Percentiles rank a stretch among this genome's conserved stretches.
These are phyloP conservation scores for Lyophyllum decastes DNA, from an alignment of 768 basidiomycete genomes.

Conservation along the genomic window DNA sequence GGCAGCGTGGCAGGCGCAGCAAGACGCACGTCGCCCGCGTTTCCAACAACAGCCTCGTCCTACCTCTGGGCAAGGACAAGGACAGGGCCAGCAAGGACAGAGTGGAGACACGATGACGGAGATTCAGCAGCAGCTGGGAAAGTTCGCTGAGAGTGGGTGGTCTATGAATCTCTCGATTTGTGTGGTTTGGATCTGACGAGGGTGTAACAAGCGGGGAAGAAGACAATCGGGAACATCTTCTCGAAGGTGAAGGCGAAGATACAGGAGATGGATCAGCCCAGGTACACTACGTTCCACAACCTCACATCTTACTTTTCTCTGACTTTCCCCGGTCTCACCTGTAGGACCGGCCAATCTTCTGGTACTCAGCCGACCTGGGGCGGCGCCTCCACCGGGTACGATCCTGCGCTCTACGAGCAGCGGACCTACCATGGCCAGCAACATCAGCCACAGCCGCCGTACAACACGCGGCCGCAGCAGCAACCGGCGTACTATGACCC, in stretches of 20 bases:
- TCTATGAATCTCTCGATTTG: not conserved
- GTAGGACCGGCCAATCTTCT: conserved; percentile 3
- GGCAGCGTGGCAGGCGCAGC: conserved; percentile 33
- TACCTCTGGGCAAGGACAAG: conserved; percentile 5
- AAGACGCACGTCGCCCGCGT: conserved; percentile 15
- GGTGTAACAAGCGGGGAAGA: conserved; percentile 70
- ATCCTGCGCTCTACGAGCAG: conserved; percentile 14
- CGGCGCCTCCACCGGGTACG: conserved; percentile 2
- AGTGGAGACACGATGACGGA: conserved; percentile 58
- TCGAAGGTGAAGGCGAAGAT: conserved; percentile 84
- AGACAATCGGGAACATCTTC: conserved; percentile 70
- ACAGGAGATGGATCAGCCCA: conserved; percentile 71
- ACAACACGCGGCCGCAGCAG: conserved; percentile 16
- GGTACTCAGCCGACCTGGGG: conserved; percentile 14
- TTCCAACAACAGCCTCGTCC: conserved; percentile 10
- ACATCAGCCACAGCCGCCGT: conserved; percentile 2
- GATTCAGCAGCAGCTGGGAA: conserved; percentile 72
- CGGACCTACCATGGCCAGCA: conserved; percentile 4
- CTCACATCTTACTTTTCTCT: not conserved
- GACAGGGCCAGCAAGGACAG: conserved; percentile 12
- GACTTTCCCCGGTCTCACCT: too few relatives aligned
- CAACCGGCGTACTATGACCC: conserved; percentile 35
- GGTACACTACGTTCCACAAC: conserved; percentile 23
- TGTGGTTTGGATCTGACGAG: not conserved
- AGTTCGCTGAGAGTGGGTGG: conserved; percentile 75